A percentile compares a stretch with the other conserved stretches of the same genome.
These are phyloP conservation scores for Exophiala xenobiotica DNA, from an alignment of 2,329 filamentous ascomycete genomes.

Conservation along the genomic window DNA sequence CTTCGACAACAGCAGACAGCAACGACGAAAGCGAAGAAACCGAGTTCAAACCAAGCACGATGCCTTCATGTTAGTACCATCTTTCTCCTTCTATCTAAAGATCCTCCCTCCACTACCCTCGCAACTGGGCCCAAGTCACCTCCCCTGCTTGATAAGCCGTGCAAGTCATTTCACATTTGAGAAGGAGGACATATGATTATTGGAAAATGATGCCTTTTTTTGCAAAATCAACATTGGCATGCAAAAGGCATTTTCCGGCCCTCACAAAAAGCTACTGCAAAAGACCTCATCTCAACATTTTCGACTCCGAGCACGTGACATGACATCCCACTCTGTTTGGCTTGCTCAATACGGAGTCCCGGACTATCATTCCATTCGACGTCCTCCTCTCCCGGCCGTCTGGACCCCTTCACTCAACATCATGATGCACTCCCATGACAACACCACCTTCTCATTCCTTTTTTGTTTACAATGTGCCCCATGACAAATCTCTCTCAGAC, in stretches of 20 bases:
- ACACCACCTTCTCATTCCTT: background rate
- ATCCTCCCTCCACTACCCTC: background rate
- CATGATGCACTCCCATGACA: background rate
- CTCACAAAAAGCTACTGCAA: too few species aligned
- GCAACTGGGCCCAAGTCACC: background rate
- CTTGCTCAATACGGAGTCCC: too few species aligned
- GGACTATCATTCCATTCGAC: too few species aligned
- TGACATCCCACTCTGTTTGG: too few species aligned
- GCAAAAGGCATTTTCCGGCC: too few species aligned
- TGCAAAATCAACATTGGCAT: too few species aligned
- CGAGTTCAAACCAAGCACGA: conserved; percentile 5
- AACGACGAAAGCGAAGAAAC: conserved; percentile 5
- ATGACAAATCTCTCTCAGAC: background rate
- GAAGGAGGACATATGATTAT: too few species aligned
- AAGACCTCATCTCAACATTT: conserved; percentile 13
- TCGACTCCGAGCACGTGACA: conserved; percentile 5
- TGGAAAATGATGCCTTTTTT: too few species aligned
- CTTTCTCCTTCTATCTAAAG: background rate
- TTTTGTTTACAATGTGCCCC: background rate
- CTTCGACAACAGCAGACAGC: background rate
- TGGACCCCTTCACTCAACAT: background rate
- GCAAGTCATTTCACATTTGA: background rate
- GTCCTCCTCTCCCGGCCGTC: too few species aligned
- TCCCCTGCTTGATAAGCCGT: conserved; percentile 1
- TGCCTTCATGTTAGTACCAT: conserved; percentile 18